A percentile compares a stretch with the other conserved stretches of the same genome.
Evolutionary conservation across 192 early-diverging fungal genomes (phyloP).

Genomic region (Oehlia diaphana): DNA sequence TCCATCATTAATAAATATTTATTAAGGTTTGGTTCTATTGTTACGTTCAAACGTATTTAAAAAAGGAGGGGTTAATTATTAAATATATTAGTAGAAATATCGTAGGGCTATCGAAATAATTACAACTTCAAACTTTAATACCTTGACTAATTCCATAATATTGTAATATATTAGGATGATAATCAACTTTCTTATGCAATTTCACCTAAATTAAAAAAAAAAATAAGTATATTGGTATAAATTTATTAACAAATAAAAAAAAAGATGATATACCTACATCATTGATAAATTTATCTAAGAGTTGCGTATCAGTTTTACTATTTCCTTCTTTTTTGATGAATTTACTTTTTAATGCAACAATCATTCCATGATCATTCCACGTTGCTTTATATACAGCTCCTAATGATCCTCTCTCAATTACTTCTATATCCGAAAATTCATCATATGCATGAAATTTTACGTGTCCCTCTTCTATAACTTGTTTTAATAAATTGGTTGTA

Average conservation of each 20-base stretch:
- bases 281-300: not conserved
- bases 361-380: not conserved
- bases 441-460: slow-evolving; percentile 7
- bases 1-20: not conserved
- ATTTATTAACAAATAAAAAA: not conserved
- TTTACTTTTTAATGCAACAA: slow-evolving; percentile 1
- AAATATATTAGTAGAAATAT: not conserved
- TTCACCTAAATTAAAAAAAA: slow-evolving; percentile 13
- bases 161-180: slow-evolving; percentile 18
- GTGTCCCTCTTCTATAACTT: not conserved
- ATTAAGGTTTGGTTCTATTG: not conserved
- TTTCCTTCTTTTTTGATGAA: not conserved
- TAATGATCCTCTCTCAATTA: not conserved
- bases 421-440: not conserved
- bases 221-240: not conserved
- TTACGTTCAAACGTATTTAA: not conserved
- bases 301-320: not conserved
- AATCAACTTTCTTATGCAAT: slow-evolving; percentile 19
- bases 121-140: not conserved
- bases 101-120: not conserved
- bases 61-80: not conserved
- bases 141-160: slow-evolving; percentile 16
- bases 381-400: not conserved
- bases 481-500: not conserved
- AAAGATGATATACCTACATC: not conserved